A percentile compares a stretch with the other conserved stretches of the same genome.
Conservation (phyloP, 2,329 filamentous ascomycete genomes). For the Stemphylium vesicarium region DNA sequence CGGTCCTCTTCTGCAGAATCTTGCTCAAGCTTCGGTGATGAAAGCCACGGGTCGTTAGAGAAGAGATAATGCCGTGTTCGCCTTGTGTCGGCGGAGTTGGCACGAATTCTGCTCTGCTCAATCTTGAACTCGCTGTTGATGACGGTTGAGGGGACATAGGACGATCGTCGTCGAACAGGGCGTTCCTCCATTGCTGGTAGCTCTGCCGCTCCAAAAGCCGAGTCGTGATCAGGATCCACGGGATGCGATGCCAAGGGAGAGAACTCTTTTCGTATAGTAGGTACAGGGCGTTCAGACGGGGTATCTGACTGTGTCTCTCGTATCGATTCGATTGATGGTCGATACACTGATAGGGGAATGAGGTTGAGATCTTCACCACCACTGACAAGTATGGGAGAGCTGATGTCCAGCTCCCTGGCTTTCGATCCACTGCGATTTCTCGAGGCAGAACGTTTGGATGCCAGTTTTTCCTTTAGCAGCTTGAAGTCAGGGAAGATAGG, state of each 20-base stretch:
- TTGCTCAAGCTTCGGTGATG: constrained; percentile 30
- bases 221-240: constrained; percentile 28
- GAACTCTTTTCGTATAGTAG: constrained; percentile 30
- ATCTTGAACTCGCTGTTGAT: constrained; percentile 21
- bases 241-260: constrained; percentile 44
- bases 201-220: constrained; percentile 20
- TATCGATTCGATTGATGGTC: constrained; percentile 22
- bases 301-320: constrained; percentile 15
- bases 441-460: constrained; percentile 35
- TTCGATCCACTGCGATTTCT: constrained; percentile 30
- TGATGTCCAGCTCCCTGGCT: constrained; percentile 40
- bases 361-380: constrained; percentile 38
- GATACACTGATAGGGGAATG: constrained; percentile 43
- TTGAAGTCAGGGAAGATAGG: constrained; percentile 42
- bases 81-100: constrained; percentile 41
- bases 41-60: constrained; percentile 38
- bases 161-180: constrained; percentile 27
- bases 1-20: constrained; percentile 19
- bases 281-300: constrained; percentile 13
- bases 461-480: constrained; percentile 40
- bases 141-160: constrained; percentile 26
- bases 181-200: constrained; percentile 13
- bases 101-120: constrained; percentile 28
- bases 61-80: constrained; percentile 33
- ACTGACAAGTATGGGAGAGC: constrained; percentile 41